phyloP scores from a whole-genome alignment of 1,139 yeast genomes.

The Kodamaea anthophila region DNA sequence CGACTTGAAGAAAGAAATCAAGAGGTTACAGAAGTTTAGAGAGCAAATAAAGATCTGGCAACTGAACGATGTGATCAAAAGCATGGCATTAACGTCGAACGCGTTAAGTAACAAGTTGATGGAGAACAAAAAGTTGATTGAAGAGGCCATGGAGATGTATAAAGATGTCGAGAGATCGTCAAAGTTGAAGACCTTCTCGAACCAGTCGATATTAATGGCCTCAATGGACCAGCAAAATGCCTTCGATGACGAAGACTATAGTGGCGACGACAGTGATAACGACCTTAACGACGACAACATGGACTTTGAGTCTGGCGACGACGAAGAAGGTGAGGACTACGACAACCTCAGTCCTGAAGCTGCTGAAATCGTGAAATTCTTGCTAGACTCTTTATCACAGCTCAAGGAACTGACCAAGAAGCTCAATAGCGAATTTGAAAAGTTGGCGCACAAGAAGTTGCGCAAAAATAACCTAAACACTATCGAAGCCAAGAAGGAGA shows the following conservation, averaged over 20 bases:
- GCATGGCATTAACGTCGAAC: slow-evolving; percentile 11
- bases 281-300: slow-evolving; percentile 8
- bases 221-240: slow-evolving; percentile 28
- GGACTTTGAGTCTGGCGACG: slow-evolving; percentile 14
- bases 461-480: slow-evolving; percentile 34
- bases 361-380: slow-evolving; percentile 20
- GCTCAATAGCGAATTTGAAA: slow-evolving; percentile 31
- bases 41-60: slow-evolving; percentile 29
- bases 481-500: slow-evolving; percentile 40
- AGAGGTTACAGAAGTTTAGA: slow-evolving; percentile 23
- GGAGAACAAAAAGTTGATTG: slow-evolving; percentile 38
- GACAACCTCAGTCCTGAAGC: slow-evolving; percentile 29
- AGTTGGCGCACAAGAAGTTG: slow-evolving; percentile 34
- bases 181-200: slow-evolving; percentile 42
- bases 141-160: slow-evolving; percentile 46
- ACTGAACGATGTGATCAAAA: slow-evolving; percentile 36
- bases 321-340: slow-evolving; percentile 15
- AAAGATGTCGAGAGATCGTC: slow-evolving; percentile 42
- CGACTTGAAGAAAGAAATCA: slow-evolving; percentile 24
- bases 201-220: slow-evolving; percentile 43
- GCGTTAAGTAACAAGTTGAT: slow-evolving; percentile 23
- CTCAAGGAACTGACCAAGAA: slow-evolving; percentile 29
- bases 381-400: slow-evolving; percentile 11
- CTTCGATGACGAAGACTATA: slow-evolving; percentile 16
- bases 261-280: slow-evolving; percentile 11